phyloP scores from a whole-genome alignment of 2,329 filamentous ascomycete genomes.

The Colletotrichum australisinense region DNA sequence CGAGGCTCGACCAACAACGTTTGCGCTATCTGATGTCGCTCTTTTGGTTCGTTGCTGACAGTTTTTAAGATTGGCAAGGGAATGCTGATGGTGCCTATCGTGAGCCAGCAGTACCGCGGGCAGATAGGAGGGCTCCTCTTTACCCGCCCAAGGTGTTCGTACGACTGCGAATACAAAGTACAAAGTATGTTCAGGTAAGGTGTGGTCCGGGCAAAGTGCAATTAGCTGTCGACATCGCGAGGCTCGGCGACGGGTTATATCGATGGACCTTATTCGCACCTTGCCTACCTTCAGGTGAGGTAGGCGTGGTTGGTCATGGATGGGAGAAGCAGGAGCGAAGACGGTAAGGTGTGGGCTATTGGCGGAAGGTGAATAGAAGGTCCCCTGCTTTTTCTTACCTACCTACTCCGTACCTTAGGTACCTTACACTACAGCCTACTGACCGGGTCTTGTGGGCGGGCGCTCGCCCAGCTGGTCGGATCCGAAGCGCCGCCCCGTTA shows the following conservation, averaged over 20 bases:
- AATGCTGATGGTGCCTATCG: neutral
- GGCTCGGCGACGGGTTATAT: neutral
- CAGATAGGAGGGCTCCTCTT: neutral
- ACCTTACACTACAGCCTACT: no score
- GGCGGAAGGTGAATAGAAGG: neutral
- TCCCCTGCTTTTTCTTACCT: neutral
- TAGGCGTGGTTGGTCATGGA: neutral
- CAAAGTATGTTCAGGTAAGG: conserved; percentile 4
- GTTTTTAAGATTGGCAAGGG: neutral
- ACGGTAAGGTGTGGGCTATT: neutral
- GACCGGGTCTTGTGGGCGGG: neutral
- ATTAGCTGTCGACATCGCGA: neutral
- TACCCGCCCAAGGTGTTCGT: neutral
- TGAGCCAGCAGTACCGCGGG: neutral
- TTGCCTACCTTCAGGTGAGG: neutral
- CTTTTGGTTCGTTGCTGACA: neutral
- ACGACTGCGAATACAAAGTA: no score
- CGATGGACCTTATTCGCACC: neutral
- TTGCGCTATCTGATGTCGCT: neutral
- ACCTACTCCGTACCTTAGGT: neutral
- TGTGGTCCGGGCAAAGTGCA: neutral
- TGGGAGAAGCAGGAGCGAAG: neutral
- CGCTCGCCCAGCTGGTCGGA: conserved; percentile 14
- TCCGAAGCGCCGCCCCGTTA: conserved; percentile 10
- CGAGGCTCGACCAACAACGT: neutral